Base-by-base conservation (phyloP, 208 protist genomes). In the Trypanosoma melophagium region DNA sequence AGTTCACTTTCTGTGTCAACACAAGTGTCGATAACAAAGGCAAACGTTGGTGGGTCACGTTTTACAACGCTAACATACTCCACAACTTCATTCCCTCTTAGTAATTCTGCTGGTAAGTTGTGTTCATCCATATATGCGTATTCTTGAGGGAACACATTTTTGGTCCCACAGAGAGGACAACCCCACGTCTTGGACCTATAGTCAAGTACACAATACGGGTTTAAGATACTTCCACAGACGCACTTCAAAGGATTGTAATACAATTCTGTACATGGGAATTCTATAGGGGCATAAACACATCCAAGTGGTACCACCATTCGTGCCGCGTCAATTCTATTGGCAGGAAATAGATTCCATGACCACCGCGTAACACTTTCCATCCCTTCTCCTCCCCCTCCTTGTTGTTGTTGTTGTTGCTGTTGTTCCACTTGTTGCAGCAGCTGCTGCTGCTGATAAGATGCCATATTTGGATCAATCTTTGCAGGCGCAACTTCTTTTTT, bases 1-100 rank as follows among this genome's bases (percentile, higher is more conserved):
- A 99, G 69, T 63, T 99, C 98, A 49, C 92, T 83, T 45, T 98
- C 93, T 17, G 87, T 96, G 53, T 86, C 94, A 25, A 99, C 74
- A 72, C 98, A 99, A 19, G 91, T 98, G 82, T 99, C 99, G 8
- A 99, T 78, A n/a, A 99, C 96, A 60, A 99, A 98, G 14, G 99
- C 83, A 77, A 93, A 94, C n/a, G 86, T 93, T 3, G 81, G 66
- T 51, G 83, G 51, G 76, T 79, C 65, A 66, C 79, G 70, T 24
- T 74, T 74, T 44, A 77, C 73, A 53, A 71, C 71, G 59, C 84
- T 84, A 21, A 91, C 77, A 72, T 98, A 99, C 80, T 99, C 98
- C 44, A 99, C 91, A 3, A 97, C 99, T 22, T 96, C 96, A 60
- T 90, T 96, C 42, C 96, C 68, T 40, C 75, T 76, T 50, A 89